Percentiles rank a stretch among this genome's conserved stretches.
phyloP scores from a whole-genome alignment of 805 yeast species.

The Saccharomycopsis oosterbeekiorum region DNA sequence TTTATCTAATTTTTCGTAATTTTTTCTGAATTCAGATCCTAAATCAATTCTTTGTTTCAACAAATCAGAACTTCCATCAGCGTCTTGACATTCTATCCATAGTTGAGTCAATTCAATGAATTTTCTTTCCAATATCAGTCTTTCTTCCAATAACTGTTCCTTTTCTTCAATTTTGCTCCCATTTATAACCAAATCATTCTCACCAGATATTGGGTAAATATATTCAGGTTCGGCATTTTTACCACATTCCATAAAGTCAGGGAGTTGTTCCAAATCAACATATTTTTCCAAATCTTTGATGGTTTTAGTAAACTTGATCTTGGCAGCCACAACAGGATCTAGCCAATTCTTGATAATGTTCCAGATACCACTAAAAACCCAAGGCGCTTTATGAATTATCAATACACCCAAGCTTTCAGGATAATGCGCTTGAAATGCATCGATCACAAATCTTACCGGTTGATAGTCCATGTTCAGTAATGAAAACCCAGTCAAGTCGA shows the following conservation, averaged over 20 bases:
- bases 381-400: conserved; percentile 88
- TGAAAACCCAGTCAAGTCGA: conserved; percentile 80
- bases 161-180: conserved; percentile 34
- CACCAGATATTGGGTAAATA: conserved; percentile 47
- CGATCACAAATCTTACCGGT: conserved; percentile 82
- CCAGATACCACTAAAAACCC: conserved; percentile 96
- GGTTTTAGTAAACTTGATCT: conserved; percentile 73
- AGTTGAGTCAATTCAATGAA: conserved; percentile 57
- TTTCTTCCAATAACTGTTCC: conserved; percentile 36
- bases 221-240: conserved; percentile 50
- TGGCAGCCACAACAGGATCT: conserved; percentile 92
- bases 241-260: conserved; percentile 67
- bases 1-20: conserved; percentile 67
- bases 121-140: conserved; percentile 42
- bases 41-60: conserved; percentile 45
- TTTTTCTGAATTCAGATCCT: conserved; percentile 44
- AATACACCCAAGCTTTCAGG: conserved; percentile 87
- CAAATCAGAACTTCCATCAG: conserved; percentile 37
- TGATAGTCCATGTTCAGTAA: conserved; percentile 88
- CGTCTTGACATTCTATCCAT: conserved; percentile 66
- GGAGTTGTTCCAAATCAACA: conserved; percentile 52
- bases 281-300: conserved; percentile 55
- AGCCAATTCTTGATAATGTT: conserved; percentile 85
- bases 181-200: conserved; percentile 36
- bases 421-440: conserved; percentile 90